Evolutionary conservation across 2,329 filamentous ascomycete genomes (phyloP).

Genomic region (Phyllosticta capitalensis): DNA sequence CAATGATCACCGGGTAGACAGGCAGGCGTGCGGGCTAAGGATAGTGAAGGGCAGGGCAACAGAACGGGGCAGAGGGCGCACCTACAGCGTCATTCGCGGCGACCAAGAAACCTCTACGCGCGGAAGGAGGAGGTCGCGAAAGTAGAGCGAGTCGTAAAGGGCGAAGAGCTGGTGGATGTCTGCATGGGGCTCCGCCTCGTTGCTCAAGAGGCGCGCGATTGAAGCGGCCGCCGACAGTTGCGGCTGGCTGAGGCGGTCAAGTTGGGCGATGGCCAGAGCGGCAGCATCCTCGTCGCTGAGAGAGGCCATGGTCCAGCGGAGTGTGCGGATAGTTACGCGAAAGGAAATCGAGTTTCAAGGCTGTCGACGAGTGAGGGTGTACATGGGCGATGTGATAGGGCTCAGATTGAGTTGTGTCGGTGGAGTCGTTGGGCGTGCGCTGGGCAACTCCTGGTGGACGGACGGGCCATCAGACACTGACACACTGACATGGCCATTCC

Average conservation of each 20-base stretch:
- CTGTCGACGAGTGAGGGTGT: not conserved
- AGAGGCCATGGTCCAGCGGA: constrained; percentile 20
- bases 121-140: constrained; percentile 29
- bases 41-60: not conserved
- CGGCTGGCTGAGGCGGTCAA: constrained; percentile 24
- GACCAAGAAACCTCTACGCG: constrained; percentile 37
- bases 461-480: not conserved
- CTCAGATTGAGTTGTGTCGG: constrained; percentile 6
- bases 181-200: constrained; percentile 29
- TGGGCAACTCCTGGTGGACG: not conserved
- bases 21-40: not conserved
- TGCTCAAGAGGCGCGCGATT: constrained; percentile 30
- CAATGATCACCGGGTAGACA: constrained; percentile 10
- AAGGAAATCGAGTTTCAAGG: not conserved
- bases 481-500: not conserved
- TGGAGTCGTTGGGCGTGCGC: not conserved
- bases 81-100: constrained; percentile 33
- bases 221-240: constrained; percentile 24
- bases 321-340: not conserved
- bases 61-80: constrained; percentile 3
- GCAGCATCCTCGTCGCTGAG: constrained; percentile 34
- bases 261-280: constrained; percentile 27
- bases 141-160: constrained; percentile 35
- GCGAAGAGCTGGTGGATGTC: constrained; percentile 33
- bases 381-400: not conserved